Evolutionary conservation across 2,329 filamentous ascomycete genomes (phyloP), one percentile per base, ranked within the genome.

Genomic region (Penicillium sp.): DNA sequence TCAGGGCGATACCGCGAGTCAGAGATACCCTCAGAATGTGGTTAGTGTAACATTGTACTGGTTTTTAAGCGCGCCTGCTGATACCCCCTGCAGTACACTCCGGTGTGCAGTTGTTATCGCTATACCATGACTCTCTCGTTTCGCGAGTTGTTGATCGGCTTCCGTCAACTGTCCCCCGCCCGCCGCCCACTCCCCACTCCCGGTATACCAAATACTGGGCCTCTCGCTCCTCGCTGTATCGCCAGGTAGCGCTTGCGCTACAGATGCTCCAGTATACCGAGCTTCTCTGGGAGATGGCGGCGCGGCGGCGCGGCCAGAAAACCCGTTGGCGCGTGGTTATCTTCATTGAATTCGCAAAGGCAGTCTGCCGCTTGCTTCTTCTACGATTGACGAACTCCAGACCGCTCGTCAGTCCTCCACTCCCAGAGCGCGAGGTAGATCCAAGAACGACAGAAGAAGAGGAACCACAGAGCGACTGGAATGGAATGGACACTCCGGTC

Each of bases 251-350:
- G 35, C 78, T 90, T 56, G 75, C 89, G 4, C 74, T 98, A 43
- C 88, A 95, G 66, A 85, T 95, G 72, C 86, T 96, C 24, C 87
- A 93, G 59, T 97, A 97, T 65, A 95, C 90, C 0, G 88, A 98
- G 71, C 75, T 98, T 28, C 73, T 98, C n/a, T 93, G 91, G 79
- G 93, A 98, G 68, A 98, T 98, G 93, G 81, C 86, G 26, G 90
- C 90, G 26, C 94, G 95, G 70, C 80, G 91, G 43, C 83, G 83
- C 54, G 89, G 85, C 39, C 80, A 94, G 68, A 82, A 80, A 62
- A 72, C 84, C 24, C 81, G 89, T 28, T 98, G 93, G 93, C 83
- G 87, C 45, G 82, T 94, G 0, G 82, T 97, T 6, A 83, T 97
- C 10, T 65, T 94, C 3, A 75, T 98, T 21, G 93, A 98, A 71